A percentile compares a stretch with the other conserved stretches of the same genome.
Evolutionary conservation across 768 basidiomycete genomes (phyloP).

Genomic region (Lactarius hatsudake): DNA sequence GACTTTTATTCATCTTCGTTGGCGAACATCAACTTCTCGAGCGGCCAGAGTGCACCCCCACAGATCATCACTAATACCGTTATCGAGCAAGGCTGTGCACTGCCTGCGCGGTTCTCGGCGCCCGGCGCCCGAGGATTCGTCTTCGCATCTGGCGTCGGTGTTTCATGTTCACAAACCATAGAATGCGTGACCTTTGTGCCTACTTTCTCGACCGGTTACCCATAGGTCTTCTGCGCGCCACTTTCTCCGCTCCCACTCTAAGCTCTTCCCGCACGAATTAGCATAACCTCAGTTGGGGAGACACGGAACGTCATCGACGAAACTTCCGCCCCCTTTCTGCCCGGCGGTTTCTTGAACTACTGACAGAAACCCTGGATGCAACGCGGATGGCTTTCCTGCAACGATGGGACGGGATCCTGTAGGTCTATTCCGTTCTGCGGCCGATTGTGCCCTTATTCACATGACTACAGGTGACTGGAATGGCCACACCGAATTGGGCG

Average conservation of each 20-base stretch:
- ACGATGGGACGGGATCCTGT: constrained; percentile 21
- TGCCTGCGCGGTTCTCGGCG: constrained; percentile 37
- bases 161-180: constrained; percentile 33
- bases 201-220: constrained; percentile 38
- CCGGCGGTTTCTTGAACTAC: constrained; percentile 37
- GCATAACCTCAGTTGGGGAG: constrained; percentile 38
- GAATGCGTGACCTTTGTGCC: constrained; percentile 35
- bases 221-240: constrained; percentile 24
- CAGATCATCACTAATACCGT: constrained; percentile 12
- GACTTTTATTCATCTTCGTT: constrained; percentile 34
- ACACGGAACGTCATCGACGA: constrained; percentile 35
- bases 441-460: not conserved
- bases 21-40: constrained; percentile 33
- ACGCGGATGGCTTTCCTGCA: constrained; percentile 23
- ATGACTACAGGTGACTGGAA: constrained; percentile 44
- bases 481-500: constrained; percentile 54
- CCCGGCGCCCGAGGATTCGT: constrained; percentile 34
- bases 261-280: not conserved
- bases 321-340: constrained; percentile 35
- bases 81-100: constrained; percentile 35
- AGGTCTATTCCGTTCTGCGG: not conserved
- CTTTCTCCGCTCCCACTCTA: not conserved
- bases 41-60: constrained; percentile 20
- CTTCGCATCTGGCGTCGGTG: constrained; percentile 40
- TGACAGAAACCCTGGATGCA: constrained; percentile 30